Base-by-base conservation (phyloP, 2,329 filamentous ascomycete genomes). In the Beauveria caledonica region DNA sequence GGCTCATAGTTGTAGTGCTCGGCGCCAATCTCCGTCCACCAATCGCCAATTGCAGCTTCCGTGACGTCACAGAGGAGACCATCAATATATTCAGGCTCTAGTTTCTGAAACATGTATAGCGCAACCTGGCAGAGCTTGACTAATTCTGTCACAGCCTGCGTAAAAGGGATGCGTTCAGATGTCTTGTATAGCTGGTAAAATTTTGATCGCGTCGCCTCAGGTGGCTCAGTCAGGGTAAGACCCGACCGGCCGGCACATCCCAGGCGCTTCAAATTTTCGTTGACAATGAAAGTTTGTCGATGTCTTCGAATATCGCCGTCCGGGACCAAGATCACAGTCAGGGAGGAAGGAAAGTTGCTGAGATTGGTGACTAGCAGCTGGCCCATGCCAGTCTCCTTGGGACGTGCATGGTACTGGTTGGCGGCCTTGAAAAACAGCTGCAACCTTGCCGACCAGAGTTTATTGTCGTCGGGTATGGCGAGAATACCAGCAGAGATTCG, bases 1-100 rank as follows among this genome's bases (percentile, higher is more conserved):
- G 94, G 93, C 72, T 97, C 94, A 39, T 92, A 84, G 60, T 93
- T 95, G 77, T 93, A 97, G 68, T 94, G 87, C 65, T 97, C 93
- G 0, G 87, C 87, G 1, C 94, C 94, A 62, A 97, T 88, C 68
- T 96, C 90, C 1, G 89, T 87, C 94, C 94, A 97, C 94, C 94
- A 99, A 71, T 97, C 90, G 63, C 87, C 88, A 67, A 97, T 86
- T 1, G 92, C 91, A 63, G 83, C 87, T 72, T 99, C 94, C 0
- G 94, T 97, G 48, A 94, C 80, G 74, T 99, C 94, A 71, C 94
- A 99, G 3, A 99, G 81, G 25, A 97, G 76, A 0, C 94, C 94
- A 68, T 99, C 94, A 8, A 90, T 89, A 70, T 96, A 97, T 65
- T 92, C 89, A 33, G 87, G 82, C n/a, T 90, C 87, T 6, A 97